Conservation (phyloP, 805 yeast species). For the Metschnikowia similis region DNA sequence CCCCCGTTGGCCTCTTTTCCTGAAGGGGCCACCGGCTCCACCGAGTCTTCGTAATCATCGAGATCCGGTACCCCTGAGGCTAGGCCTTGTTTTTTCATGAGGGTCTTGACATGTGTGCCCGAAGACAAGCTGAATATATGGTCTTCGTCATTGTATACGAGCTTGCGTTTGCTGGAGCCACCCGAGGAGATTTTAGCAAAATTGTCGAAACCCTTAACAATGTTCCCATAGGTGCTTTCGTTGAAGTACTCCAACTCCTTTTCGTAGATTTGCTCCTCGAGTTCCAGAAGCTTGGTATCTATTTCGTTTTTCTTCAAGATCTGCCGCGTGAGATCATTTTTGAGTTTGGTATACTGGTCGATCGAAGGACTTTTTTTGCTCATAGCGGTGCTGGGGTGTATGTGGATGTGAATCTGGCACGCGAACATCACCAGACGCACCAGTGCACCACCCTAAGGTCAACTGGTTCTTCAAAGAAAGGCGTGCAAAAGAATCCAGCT, state of each 20-base stretch:
- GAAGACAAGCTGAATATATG: conserved; percentile 77
- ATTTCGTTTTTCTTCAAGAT: conserved; percentile 57
- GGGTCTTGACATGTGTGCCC: conserved; percentile 57
- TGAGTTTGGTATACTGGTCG: conserved; percentile 61
- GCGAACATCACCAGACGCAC: neutral
- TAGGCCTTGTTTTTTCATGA: conserved; percentile 46
- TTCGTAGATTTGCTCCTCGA: conserved; percentile 77
- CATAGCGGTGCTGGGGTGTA: conserved; percentile 4
- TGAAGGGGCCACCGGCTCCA: conserved; percentile 12
- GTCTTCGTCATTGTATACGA: conserved; percentile 65
- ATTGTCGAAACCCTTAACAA: conserved; percentile 87
- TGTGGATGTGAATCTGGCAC: neutral
- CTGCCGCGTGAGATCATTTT: conserved; percentile 61
- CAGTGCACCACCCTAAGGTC: neutral
- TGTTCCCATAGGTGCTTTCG: conserved; percentile 70
- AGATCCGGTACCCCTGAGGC: conserved; percentile 20
- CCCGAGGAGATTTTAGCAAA: conserved; percentile 49
- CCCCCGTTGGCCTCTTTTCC: conserved; percentile 9
- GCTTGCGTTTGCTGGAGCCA: conserved; percentile 43
- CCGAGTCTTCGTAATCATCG: conserved; percentile 20
- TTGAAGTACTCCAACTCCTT: conserved; percentile 75
- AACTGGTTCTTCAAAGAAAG: neutral
- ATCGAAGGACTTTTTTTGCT: conserved; percentile 19
- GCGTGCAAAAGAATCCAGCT: too few species aligned
- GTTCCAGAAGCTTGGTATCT: conserved; percentile 55